phyloP scores from a whole-genome alignment of 306 rosid species.

The Cucurbita argyrosperma region DNA sequence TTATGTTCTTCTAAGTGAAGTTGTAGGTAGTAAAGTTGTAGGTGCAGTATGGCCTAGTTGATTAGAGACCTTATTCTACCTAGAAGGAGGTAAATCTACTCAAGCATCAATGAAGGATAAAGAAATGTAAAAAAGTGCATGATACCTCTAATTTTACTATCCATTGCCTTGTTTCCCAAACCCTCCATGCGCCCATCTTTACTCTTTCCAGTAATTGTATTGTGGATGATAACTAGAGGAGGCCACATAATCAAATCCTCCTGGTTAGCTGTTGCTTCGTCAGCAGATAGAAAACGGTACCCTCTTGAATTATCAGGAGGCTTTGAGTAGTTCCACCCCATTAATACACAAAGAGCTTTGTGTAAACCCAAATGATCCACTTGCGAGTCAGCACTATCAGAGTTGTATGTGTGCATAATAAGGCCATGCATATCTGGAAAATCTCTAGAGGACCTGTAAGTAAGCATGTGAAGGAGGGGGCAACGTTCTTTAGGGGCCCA shows the following conservation, averaged over 20 bases:
- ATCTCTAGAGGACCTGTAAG: conserved; percentile 93
- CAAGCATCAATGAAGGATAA: conserved; percentile 14
- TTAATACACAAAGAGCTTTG: conserved; percentile 85
- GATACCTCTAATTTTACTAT: conserved; percentile 84
- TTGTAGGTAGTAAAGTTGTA: not conserved
- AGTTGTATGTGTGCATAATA: conserved; percentile 80
- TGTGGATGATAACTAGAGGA: conserved; percentile 90
- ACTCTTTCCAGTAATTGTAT: conserved; percentile 73
- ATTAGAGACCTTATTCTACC: conserved; percentile 1
- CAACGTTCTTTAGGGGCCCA: conserved; percentile 39
- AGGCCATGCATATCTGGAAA: conserved; percentile 87
- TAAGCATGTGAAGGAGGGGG: conserved; percentile 54
- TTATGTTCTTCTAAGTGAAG: not conserved
- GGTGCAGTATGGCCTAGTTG: conserved; percentile 8
- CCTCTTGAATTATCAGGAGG: conserved; percentile 85
- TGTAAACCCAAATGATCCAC: conserved; percentile 96
- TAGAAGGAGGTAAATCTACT: not conserved
- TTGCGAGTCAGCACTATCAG: conserved; percentile 48
- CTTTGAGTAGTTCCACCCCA: conserved; percentile 88
- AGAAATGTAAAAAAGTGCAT: conserved; percentile 21
- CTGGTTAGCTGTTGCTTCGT: conserved; percentile 82
- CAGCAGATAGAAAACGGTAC: conserved; percentile 68
- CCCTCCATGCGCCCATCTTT: conserved; percentile 98
- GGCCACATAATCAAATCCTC: conserved; percentile 99
- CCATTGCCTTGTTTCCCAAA: conserved; percentile 98